Base-by-base conservation (phyloP, 2,329 filamentous ascomycete species). In the Simplicillium aogashimaense region DNA sequence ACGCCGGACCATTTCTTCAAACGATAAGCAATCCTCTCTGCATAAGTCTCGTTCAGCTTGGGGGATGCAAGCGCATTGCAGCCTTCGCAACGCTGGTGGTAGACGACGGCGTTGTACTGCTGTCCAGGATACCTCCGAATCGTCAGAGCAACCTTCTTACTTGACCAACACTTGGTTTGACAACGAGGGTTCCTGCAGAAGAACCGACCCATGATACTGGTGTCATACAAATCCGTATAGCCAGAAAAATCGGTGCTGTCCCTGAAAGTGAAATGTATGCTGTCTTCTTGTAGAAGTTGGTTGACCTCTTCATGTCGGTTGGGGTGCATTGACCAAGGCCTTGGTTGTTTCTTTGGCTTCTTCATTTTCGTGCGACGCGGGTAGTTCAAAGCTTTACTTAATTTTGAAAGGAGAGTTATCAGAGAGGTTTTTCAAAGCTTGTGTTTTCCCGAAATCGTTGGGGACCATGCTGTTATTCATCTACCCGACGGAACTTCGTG, bases 31-130 rank as follows among this genome's bases (percentile, higher is more conserved):
- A 66, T 43, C 4, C 60, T 48, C 3, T 65, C 55, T 1, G 55
- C 45, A 34, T 66, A 66, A 0, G 53, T 55, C 0, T 46, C 20
- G 7, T 52, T 31, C 0, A 64, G 38, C 3, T 3, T 35, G 1
- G 60, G 50, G 7, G 28, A 36, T 12, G 56, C 54, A 2, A 60
- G 44, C 4, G 5, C 10, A 1, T 56, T 46, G 47, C 57, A 66
- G 2, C 6, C 2, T 7, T 39, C 47, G 51, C 63, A 67, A 1
- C 52, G 53, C 40, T 66, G 63, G 32, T 59, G 51, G 42, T 57
- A 66, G 1, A 66, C 56, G 2, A 51, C 33, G 0, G 53, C 61
- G 37, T 64, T 61, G 47, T 66, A 66, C 4, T 47, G 44, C 5
- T 50, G 36, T 0, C 31, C 35, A 0, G 17, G 18, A 33, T 60